phyloP scores from a whole-genome alignment of 352 stramenopile genomes.

The Bremia lactucae region DNA sequence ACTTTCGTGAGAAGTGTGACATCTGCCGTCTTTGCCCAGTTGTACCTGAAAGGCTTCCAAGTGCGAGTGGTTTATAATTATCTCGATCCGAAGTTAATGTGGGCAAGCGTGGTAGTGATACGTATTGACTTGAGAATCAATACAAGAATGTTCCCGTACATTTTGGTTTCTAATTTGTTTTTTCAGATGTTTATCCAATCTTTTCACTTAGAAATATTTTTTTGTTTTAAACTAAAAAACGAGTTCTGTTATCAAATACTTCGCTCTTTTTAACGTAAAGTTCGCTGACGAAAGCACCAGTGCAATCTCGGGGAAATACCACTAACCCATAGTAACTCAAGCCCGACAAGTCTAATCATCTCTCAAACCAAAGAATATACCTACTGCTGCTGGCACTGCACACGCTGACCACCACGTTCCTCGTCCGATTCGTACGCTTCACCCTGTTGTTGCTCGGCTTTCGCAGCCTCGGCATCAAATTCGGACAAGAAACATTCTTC shows the following conservation, averaged over 20 bases:
- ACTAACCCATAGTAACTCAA: no score
- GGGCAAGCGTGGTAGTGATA: conserved; percentile 15
- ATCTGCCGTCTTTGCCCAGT: conserved; percentile 1
- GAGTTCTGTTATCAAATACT: background rate
- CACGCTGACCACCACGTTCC: conserved; percentile 83
- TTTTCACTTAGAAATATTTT: background rate
- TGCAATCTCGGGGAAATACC: conserved; percentile 4
- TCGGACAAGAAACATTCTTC: conserved; percentile 84
- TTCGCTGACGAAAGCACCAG: conserved; percentile 16
- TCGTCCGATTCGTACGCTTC: conserved; percentile 89
- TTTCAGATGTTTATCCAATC: background rate
- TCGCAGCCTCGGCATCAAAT: conserved; percentile 88
- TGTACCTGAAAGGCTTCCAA: conserved; percentile 7
- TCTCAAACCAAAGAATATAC: conserved; percentile 11
- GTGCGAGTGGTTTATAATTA: background rate
- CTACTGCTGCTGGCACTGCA: conserved; percentile 88
- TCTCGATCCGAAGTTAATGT: conserved; percentile 12
- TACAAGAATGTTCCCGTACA: conserved; percentile 27
- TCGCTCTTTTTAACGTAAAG: conserved; percentile 22
- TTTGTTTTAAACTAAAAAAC: background rate
- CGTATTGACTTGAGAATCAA: conserved; percentile 26
- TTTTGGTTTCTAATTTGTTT: conserved; percentile 26
- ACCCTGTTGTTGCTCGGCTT: conserved; percentile 59
- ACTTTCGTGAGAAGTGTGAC: conserved; percentile 8
- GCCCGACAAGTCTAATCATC: conserved; percentile 24